A percentile compares a stretch with the other conserved stretches of the same genome.
Conservation (phyloP, 164 flowering plant species). For the Protea cynaroides region DNA sequence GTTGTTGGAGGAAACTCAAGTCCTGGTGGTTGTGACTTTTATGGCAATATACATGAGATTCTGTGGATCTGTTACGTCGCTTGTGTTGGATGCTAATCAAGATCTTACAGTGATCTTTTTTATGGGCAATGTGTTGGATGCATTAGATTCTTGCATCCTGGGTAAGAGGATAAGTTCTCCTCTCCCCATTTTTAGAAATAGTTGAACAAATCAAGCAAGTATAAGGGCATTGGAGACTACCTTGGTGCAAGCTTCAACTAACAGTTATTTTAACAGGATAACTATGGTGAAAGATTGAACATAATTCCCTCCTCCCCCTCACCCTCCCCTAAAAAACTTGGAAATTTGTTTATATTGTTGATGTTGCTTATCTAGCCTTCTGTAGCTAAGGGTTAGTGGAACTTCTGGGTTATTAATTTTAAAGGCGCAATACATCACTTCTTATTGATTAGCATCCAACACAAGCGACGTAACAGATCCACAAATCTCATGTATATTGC, state of each 20-base stretch:
- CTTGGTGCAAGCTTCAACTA: neutral
- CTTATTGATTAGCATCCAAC: constrained; percentile 50
- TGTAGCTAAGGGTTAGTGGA: constrained; percentile 3
- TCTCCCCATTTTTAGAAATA: no score
- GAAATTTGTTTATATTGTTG: neutral
- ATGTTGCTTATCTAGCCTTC: neutral
- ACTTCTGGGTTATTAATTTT: constrained; percentile 6
- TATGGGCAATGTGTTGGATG: no score
- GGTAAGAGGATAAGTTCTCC: neutral
- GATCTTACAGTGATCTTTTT: no score
- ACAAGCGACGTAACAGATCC: neutral
- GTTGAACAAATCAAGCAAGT: no score
- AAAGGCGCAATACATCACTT: constrained; percentile 96
- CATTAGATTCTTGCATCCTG: neutral
- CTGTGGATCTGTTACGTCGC: neutral
- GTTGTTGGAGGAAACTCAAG: no score
- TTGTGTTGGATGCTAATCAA: neutral
- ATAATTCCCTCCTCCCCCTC: no score
- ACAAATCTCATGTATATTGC: neutral
- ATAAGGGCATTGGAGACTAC: no score
- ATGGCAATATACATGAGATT: neutral
- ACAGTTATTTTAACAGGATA: neutral
- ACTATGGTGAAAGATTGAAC: neutral
- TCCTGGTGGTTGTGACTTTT: no score
- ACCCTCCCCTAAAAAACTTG: no score